These are phyloP conservation scores for Phytophthora fragariae DNA, from an alignment of 352 stramenopile species.

Conservation along the genomic window DNA sequence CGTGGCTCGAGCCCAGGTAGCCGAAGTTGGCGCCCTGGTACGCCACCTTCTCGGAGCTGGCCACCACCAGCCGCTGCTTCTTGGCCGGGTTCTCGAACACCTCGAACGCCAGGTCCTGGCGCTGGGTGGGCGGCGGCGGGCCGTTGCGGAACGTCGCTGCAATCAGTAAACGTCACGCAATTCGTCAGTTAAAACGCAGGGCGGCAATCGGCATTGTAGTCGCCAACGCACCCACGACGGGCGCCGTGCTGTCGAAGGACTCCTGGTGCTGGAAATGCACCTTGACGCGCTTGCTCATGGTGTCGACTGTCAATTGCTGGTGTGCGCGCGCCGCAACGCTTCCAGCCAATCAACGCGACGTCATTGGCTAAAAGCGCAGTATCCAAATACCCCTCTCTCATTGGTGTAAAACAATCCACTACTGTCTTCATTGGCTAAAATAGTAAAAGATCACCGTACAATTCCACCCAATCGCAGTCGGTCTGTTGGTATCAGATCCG, in stretches of 20 bases:
- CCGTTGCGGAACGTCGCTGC: slow-evolving; percentile 86
- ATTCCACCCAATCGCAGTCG: neutral
- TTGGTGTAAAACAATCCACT: neutral
- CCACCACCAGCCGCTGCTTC: slow-evolving; percentile 83
- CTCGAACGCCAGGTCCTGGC: slow-evolving; percentile 74
- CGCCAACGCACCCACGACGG: slow-evolving; percentile 63
- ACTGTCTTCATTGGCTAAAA: neutral
- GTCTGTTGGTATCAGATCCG: neutral
- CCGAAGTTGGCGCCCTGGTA: slow-evolving; percentile 90
- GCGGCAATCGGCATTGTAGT: neutral
- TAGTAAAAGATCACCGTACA: neutral
- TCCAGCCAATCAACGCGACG: slow-evolving; percentile 35
- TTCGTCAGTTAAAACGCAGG: neutral
- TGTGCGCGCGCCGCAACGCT: slow-evolving; percentile 33
- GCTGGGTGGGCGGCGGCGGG: slow-evolving; percentile 61
- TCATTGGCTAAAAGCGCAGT: neutral
- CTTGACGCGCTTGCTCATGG: slow-evolving; percentile 68
- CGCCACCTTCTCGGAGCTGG: slow-evolving; percentile 80
- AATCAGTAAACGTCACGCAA: neutral
- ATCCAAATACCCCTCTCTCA: neutral
- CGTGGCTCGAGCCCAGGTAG: slow-evolving; percentile 75
- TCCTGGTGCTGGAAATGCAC: slow-evolving; percentile 71
- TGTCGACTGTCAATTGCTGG: slow-evolving; percentile 25
- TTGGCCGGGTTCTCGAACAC: slow-evolving; percentile 84
- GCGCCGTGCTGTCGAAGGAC: slow-evolving; percentile 62